Base-by-base conservation (phyloP, 1,284 basidiomycete genomes). In the Moesziomyces sp. region DNA sequence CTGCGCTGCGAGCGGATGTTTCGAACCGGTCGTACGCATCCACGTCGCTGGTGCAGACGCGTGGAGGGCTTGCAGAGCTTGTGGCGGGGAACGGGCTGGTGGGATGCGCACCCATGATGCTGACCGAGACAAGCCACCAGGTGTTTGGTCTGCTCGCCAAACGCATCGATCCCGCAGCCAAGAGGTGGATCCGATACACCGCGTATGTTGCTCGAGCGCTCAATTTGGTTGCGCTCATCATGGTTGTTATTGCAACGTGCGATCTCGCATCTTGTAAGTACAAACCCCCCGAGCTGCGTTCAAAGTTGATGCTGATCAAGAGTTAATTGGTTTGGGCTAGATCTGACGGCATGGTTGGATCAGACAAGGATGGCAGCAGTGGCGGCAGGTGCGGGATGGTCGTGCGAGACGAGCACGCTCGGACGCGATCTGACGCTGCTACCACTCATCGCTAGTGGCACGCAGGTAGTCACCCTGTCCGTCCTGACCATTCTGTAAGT, bases 101-200 rank as follows among this genome's bases (percentile, higher is more conserved):
- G 0, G 62, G 71, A 46, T 51, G 52, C 13, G 44, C 71, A 13
- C 61, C 56, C 24, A 58, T 74, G 51, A 40, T 69, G 23, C 28
- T 69, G 18, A 50, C 54, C 46, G 71, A 74, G 26, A 58, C 65
- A 26, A 45, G n/a, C 5, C 57, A 61, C 24, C 71, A 69, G 33
- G 49, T 69, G 18, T 69, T 74, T 28, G 71, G 71, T 0, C 21
- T 74, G 42, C 42, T 74, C 35, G 54, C 38, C 3, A 69, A 64
- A 47, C 45, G 71, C 35, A 43, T 63, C 1, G 50, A 52, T 2
- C 28, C 46, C 10, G 50, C 48, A 3, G 66, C 42, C 2, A 49
- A 49, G 4, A 46, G 18, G 24, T 74, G 66, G 71, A 44, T 74
- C 19, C 38, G 10, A 19, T 55, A 58, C 26, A 51, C 57, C 8